Evolutionary conservation across 2,329 filamentous ascomycete genomes (phyloP).

Genomic region (Bipolaris victoriae): DNA sequence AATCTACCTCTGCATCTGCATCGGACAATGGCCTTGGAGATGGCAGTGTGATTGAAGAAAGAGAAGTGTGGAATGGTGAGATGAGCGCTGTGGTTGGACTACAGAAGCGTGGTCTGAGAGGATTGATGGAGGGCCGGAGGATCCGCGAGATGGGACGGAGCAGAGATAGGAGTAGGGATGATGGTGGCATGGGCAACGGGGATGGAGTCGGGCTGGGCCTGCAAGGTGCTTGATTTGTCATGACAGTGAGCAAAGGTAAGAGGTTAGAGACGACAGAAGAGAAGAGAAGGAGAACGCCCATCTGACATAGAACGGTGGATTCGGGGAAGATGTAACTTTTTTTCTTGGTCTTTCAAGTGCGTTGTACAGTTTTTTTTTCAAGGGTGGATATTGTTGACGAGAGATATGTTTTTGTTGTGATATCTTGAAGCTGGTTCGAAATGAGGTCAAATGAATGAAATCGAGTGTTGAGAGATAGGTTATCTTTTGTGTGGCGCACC

Average conservation of each 20-base stretch:
- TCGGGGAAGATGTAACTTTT: slow-evolving; percentile 4
- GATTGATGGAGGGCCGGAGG: slow-evolving; percentile 90
- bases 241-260: background rate
- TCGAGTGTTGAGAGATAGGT: background rate
- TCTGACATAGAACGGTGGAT: slow-evolving; percentile 19
- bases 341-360: background rate
- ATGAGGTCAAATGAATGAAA: background rate
- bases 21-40: slow-evolving; percentile 45
- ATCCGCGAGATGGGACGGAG: slow-evolving; percentile 72
- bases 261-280: background rate
- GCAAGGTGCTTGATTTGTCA: slow-evolving; percentile 23
- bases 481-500: no score
- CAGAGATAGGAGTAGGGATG: slow-evolving; percentile 45
- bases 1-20: slow-evolving; percentile 39
- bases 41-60: slow-evolving; percentile 47
- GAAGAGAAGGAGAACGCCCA: slow-evolving; percentile 4
- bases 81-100: slow-evolving; percentile 89
- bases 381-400: background rate
- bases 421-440: background rate
- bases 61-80: slow-evolving; percentile 80
- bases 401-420: background rate
- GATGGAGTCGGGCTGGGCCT: slow-evolving; percentile 40
- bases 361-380: background rate
- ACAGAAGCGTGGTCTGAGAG: slow-evolving; percentile 89
- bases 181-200: slow-evolving; percentile 25